Evolutionary conservation across 2,329 filamentous ascomycete genomes (phyloP).

Genomic region (Colletotrichum endophyticum): DNA sequence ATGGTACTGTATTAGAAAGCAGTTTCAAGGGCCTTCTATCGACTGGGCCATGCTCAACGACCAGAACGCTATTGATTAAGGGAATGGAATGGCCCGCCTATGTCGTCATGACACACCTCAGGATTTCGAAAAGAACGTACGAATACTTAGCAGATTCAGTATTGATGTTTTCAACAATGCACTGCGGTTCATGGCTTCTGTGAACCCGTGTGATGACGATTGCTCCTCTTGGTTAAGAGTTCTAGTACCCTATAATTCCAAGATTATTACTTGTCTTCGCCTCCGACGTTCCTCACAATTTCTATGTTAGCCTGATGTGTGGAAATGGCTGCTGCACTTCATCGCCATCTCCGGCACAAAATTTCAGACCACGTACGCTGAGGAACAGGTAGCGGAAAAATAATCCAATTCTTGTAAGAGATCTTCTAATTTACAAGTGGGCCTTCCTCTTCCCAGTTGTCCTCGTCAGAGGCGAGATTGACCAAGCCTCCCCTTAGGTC

Average conservation of each 20-base stretch:
- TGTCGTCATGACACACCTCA: background rate
- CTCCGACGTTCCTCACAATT: background rate
- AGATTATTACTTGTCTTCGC: background rate
- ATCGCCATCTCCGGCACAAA: background rate
- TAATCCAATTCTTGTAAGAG: background rate
- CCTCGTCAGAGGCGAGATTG: background rate
- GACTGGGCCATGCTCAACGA: background rate
- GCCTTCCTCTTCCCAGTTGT: background rate
- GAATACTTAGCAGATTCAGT: background rate
- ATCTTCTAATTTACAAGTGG: background rate
- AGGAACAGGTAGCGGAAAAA: background rate
- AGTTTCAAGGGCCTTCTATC: background rate
- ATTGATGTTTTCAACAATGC: background rate
- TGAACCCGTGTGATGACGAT: background rate
- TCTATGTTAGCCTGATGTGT: accelerated
- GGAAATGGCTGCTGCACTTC: background rate
- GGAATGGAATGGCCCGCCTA: background rate
- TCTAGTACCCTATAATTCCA: accelerated
- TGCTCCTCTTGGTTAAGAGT: too few relatives aligned
- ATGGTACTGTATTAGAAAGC: background rate
- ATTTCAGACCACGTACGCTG: background rate
- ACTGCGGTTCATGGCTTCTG: background rate
- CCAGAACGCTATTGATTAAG: background rate
- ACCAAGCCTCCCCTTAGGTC: background rate
- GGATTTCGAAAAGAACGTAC: background rate